Evolutionary conservation across 2,329 filamentous ascomycete species (phyloP).

Genomic region (Aspergillus neoniger): DNA sequence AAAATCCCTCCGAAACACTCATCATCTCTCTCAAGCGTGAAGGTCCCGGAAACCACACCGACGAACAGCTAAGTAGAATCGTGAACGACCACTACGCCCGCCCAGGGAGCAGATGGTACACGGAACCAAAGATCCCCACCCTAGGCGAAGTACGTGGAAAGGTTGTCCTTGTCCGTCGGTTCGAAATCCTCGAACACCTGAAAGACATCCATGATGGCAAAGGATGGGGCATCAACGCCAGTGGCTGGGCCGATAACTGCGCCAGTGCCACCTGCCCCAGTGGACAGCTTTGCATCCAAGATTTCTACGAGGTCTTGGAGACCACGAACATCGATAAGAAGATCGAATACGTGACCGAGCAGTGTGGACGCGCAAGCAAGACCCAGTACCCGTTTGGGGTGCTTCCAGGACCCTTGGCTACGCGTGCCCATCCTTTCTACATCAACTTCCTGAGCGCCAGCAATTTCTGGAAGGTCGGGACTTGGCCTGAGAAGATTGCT

Average conservation of each 20-base stretch:
- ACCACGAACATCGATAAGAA: constrained; percentile 77
- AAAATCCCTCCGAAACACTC: constrained; percentile 77
- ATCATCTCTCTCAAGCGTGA: constrained; percentile 90
- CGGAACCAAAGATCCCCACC: constrained; percentile 71
- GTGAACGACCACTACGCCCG: constrained; percentile 70
- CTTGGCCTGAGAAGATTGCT: constrained; percentile 93
- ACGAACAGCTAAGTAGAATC: constrained; percentile 74
- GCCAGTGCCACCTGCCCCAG: constrained; percentile 69
- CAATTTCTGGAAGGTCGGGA: constrained; percentile 90
- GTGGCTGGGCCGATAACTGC: constrained; percentile 84
- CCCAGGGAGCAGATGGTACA: constrained; percentile 70
- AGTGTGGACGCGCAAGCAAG: constrained; percentile 70
- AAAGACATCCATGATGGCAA: constrained; percentile 49
- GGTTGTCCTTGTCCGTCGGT: constrained; percentile 82
- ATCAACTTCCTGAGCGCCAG: constrained; percentile 89
- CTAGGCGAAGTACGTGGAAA: constrained; percentile 79
- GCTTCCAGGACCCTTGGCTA: constrained; percentile 43
- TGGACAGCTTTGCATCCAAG: constrained; percentile 81
- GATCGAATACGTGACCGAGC: constrained; percentile 70
- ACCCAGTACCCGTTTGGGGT: constrained; percentile 48
- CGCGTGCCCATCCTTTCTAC: constrained; percentile 66
- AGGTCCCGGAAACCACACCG: constrained; percentile 76
- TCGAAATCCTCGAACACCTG: constrained; percentile 60
- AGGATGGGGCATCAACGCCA: constrained; percentile 62
- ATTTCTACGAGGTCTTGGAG: constrained; percentile 87